Base-by-base conservation (phyloP, 495 filamentous ascomycete species). In the Penicillium fimorum region DNA sequence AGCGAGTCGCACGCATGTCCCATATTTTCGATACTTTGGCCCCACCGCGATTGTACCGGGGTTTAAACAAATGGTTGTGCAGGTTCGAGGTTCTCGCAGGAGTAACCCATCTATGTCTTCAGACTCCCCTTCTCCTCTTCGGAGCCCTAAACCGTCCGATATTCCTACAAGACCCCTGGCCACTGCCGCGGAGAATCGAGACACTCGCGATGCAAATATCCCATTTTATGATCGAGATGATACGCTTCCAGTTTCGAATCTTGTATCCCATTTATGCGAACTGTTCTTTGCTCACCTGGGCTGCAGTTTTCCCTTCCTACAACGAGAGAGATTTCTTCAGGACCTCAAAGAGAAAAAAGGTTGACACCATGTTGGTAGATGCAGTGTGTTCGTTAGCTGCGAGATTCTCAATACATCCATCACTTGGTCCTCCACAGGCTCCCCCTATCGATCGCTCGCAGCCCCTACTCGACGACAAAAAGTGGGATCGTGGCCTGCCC, bases 1-100 rank as follows among this genome's bases (percentile, higher is more conserved):
- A 22, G 59, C 56, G 11, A 64, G 63, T 49, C 69, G 85, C 75
- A 75, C 87, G 58, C 87, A 89, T 50, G 87, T 93, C 53, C 90
- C 90, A 2, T 95, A 91, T 67, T 95, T 93, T 67, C 76, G 90
- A 43, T 95, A 92, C 65, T 92, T 93, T 66, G 90, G 90, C 0
- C 89, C 89, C 1, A 95, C 90, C 3, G 90, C 90, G 55, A 95
- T 95, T 61, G 88, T 92, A 35, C 90, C 90, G 3, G 90, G 90
- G n/a, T 93, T 90, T 71, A 95, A 93, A 69, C 88, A 92, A 65
- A 92, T 93, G 87, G 87, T 78, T 50, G 89, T 90, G 46, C 86
- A 89, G 61, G 83, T 92, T 13, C 82, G 84, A 58, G 76, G 78
- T 54, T 76, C 76, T 41, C 72, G 76, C 59, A 77, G 74, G 53